Percentiles rank a stretch among this genome's conserved stretches.
Evolutionary conservation across 192 early-diverging fungal species (phyloP).

Genomic region (Cladochytrium replicatum): DNA sequence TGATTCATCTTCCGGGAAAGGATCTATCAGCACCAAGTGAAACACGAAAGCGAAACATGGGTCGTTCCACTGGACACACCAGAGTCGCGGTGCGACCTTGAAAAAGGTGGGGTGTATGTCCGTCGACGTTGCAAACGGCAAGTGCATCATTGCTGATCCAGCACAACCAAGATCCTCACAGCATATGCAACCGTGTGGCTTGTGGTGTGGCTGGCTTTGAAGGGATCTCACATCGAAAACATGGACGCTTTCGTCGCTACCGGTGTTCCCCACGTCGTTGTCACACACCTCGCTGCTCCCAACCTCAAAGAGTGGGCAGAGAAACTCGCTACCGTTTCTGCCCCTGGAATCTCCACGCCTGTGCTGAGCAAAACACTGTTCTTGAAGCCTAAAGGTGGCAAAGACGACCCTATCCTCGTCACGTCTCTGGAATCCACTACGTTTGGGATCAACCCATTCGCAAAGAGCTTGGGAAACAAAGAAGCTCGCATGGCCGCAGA

Average conservation of each 20-base stretch:
- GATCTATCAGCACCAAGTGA: too few relatives aligned
- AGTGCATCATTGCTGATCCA: conserved; percentile 15
- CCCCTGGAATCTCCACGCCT: background rate
- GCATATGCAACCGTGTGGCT: too few relatives aligned
- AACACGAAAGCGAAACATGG: too few relatives aligned
- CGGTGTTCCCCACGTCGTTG: too few relatives aligned
- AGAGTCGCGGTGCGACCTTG: conserved; percentile 13
- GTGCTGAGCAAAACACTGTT: conserved; percentile 62
- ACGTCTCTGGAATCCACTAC: conserved; percentile 46
- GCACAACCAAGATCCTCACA: too few relatives aligned
- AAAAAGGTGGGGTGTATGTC: conserved; percentile 11
- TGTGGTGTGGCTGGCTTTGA: too few relatives aligned
- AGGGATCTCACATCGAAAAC: too few relatives aligned
- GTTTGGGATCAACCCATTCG: conserved; percentile 14
- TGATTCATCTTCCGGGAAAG: conserved; percentile 18
- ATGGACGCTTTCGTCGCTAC: too few relatives aligned
- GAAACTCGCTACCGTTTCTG: too few relatives aligned
- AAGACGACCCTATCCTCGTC: conserved; percentile 48
- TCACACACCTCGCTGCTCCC: too few relatives aligned
- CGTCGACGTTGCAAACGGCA: conserved; percentile 16
- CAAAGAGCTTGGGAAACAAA: conserved; percentile 13
- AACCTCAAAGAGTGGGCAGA: too few relatives aligned
- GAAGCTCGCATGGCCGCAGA: conserved; percentile 28
- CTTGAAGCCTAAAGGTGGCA: conserved; percentile 64
- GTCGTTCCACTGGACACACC: too few relatives aligned